Base-by-base conservation (phyloP, 1,284 basidiomycete species). In the Microbotryum silenes-acaulis region DNA sequence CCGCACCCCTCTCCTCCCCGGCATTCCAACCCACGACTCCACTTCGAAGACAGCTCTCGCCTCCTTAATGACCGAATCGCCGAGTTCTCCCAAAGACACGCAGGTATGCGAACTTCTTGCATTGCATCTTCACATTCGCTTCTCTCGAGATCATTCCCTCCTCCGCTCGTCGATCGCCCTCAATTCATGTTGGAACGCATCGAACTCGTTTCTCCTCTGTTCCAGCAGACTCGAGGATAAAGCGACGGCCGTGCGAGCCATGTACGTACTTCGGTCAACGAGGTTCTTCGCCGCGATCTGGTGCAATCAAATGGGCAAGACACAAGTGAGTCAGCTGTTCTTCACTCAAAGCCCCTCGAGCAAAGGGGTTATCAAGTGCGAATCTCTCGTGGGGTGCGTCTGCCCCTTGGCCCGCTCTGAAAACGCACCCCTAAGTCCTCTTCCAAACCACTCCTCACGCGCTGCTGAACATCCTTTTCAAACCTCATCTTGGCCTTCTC, bases 401-500 rank as follows among this genome's bases (percentile, higher is more conserved):
- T 29, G 1, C 27, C 10, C n/a, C 21, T 7, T 18, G 52, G n/a
- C 23, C 27, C 29, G n/a, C 2, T 21, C 27, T 45, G 1, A 14
- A 21, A n/a, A 37, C 53, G 25, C 18, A 37, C 65, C 23, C 62
- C 65, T 3, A 67, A n/a, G 27, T 69, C 67, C 44, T 66, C 67
- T 51, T 60, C 59, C 12, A 69, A 23, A 16, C 65, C 67, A 3
- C 63, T 63, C 2, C 27, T 31, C 4, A 69, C 46, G 16, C 67
- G 53, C 52, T 63, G 45, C 33, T 55, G 49, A 8, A 67, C 48
- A 45, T 77, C 74, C n/a, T 60, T 54, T 37, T 72, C 69, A 61
- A 76, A 77, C 20, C 65, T 61, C 23, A 59, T 59, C 57, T 74
- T 70, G 3, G 68, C 68, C 52, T 70, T 71, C 56, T 64, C 66